Conservation (phyloP, 2,329 filamentous ascomycete species). For the Sporothrix pallida region DNA sequence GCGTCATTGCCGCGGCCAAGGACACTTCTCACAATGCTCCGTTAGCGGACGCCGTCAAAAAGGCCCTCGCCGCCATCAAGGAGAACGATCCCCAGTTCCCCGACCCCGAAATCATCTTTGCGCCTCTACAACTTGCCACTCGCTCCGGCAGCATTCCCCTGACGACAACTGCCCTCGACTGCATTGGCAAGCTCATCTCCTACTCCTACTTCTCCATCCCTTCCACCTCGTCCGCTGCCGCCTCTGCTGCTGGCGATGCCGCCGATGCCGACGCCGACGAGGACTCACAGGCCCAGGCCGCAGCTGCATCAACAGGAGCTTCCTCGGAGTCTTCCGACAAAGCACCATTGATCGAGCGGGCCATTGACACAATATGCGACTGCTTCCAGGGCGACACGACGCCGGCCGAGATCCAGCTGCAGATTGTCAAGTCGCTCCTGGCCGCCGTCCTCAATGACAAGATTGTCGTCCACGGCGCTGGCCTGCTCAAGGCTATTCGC, state of each 20-base stretch:
- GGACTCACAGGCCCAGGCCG: conserved; percentile 38
- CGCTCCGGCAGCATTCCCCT: conserved; percentile 84
- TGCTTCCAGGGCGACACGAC: conserved; percentile 98
- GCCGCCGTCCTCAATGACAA: conserved; percentile 98
- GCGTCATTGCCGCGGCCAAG: conserved; percentile 88
- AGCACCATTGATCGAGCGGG: conserved; percentile 88
- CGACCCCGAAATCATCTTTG: conserved; percentile 90
- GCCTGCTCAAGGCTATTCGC: conserved; percentile 91
- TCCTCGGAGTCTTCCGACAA: conserved; percentile 46
- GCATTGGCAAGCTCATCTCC: conserved; percentile 97
- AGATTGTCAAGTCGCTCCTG: conserved; percentile 96
- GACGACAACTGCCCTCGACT: conserved; percentile 90
- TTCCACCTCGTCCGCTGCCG: conserved; percentile 53
- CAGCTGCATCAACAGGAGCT: conserved; percentile 19
- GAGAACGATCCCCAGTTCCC: conserved; percentile 80
- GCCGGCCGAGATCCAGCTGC: conserved; percentile 87
- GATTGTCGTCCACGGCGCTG: conserved; percentile 96
- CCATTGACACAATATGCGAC: conserved; percentile 98
- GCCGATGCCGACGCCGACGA: conserved; percentile 39
- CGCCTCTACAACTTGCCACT: conserved; percentile 86
- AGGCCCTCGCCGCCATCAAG: conserved; percentile 84
- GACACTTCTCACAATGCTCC: conserved; percentile 88
- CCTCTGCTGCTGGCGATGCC: conserved; percentile 44
- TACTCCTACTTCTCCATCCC: conserved; percentile 95
- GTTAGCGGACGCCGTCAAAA: conserved; percentile 79